phyloP scores from a whole-genome alignment of 768 basidiomycete species.

The Pulveroboletus ravenelii region DNA sequence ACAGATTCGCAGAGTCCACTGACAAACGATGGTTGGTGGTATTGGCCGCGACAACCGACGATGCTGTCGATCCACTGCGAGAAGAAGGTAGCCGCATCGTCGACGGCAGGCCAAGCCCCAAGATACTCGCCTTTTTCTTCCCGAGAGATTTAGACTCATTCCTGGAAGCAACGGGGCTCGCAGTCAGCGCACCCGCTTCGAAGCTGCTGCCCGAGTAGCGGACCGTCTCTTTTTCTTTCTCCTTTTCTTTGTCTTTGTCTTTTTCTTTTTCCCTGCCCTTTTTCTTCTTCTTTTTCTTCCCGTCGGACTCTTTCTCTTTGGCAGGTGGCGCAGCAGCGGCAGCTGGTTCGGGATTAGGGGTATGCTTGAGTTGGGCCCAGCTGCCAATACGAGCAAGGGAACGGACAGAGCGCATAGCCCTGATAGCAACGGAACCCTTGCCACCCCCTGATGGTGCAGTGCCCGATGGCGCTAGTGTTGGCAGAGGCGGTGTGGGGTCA shows the following conservation, averaged over 20 bases:
- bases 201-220: slow-evolving; percentile 61
- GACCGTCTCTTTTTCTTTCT: slow-evolving; percentile 31
- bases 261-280: slow-evolving; percentile 36
- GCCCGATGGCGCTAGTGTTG: slow-evolving; percentile 36
- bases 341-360: slow-evolving; percentile 28
- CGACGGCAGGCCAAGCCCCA: slow-evolving; percentile 60
- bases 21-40: slow-evolving; percentile 21
- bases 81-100: slow-evolving; percentile 42
- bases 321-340: slow-evolving; percentile 23
- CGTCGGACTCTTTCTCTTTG: slow-evolving; percentile 28
- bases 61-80: slow-evolving; percentile 34
- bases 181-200: slow-evolving; percentile 56
- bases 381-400: slow-evolving; percentile 68
- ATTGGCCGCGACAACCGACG: slow-evolving; percentile 26
- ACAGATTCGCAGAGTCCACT: slow-evolving; percentile 28
- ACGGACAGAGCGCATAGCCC: slow-evolving; percentile 73
- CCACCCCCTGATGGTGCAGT: slow-evolving; percentile 19
- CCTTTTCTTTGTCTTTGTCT: slow-evolving; percentile 36
- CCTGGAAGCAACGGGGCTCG: slow-evolving; percentile 28
- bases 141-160: slow-evolving; percentile 34
- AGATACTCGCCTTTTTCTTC: slow-evolving; percentile 57
- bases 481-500: slow-evolving; percentile 23
- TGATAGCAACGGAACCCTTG: slow-evolving; percentile 65
- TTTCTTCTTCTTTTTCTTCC: slow-evolving; percentile 36
- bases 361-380: slow-evolving; percentile 58